Evolutionary conservation across 805 yeast species (phyloP).

Genomic region (Candida quercuum): DNA sequence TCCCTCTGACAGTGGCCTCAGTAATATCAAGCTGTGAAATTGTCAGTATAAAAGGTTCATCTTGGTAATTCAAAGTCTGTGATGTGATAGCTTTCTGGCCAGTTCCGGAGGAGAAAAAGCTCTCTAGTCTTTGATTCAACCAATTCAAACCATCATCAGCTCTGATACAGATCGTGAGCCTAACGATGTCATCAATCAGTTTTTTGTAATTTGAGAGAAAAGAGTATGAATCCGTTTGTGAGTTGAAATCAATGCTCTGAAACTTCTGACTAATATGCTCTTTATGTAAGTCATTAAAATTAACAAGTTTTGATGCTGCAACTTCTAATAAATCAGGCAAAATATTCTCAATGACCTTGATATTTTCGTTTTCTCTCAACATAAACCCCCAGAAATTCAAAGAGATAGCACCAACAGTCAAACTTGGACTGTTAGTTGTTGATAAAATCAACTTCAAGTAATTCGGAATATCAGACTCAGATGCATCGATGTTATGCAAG

Average conservation of each 20-base stretch:
- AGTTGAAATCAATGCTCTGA: constrained; percentile 84
- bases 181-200: constrained; percentile 83
- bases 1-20: constrained; percentile 87
- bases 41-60: constrained; percentile 70
- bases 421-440: constrained; percentile 78
- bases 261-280: constrained; percentile 59
- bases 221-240: constrained; percentile 69
- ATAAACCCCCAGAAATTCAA: constrained; percentile 93
- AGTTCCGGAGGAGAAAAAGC: constrained; percentile 62
- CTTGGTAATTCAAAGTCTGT: constrained; percentile 47
- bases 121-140: constrained; percentile 69
- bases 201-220: constrained; percentile 78
- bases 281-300: constrained; percentile 64
- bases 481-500: constrained; percentile 44
- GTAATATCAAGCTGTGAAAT: constrained; percentile 79
- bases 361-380: constrained; percentile 67
- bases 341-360: constrained; percentile 44
- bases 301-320: constrained; percentile 72
- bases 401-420: constrained; percentile 86
- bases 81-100: constrained; percentile 62
- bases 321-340: constrained; percentile 68
- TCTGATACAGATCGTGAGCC: constrained; percentile 80
- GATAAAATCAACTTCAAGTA: constrained; percentile 72
- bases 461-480: constrained; percentile 54
- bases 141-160: constrained; percentile 79